phyloP scores from a whole-genome alignment of 257 asterid genomes.

The Dorcoceras hygrometricum region DNA sequence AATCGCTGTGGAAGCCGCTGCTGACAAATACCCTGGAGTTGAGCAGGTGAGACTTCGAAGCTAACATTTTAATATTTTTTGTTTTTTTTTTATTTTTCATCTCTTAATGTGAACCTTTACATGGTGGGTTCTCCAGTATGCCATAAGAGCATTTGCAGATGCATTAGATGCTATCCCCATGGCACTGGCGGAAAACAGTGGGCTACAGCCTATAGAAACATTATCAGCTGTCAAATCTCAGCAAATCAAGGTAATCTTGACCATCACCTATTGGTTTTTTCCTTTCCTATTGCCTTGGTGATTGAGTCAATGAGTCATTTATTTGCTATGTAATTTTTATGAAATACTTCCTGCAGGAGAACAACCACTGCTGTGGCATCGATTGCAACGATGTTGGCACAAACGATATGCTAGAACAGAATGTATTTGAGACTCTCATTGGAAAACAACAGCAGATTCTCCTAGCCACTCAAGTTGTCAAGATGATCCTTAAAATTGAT shows the following conservation, averaged over 20 bases:
- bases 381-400: slow-evolving; percentile 91
- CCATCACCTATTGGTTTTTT: background rate
- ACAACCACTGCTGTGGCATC: slow-evolving; percentile 61
- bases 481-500: slow-evolving; percentile 87
- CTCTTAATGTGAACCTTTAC: slow-evolving; percentile 17
- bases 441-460: slow-evolving; percentile 87
- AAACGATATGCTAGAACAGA: slow-evolving; percentile 82
- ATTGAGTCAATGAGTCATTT: background rate
- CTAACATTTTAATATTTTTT: background rate
- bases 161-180: slow-evolving; percentile 92
- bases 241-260: slow-evolving; percentile 72
- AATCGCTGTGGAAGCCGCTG: slow-evolving; percentile 95
- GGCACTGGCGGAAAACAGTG: slow-evolving; percentile 99
- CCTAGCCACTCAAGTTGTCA: slow-evolving; percentile 82
- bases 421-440: slow-evolving; percentile 77
- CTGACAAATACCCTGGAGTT: slow-evolving; percentile 94
- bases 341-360: slow-evolving; percentile 49
- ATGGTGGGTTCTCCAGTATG: slow-evolving; percentile 58
- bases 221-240: slow-evolving; percentile 84
- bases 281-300: background rate
- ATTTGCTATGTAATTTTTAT: background rate
- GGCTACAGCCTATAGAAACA: slow-evolving; percentile 91
- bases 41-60: slow-evolving; percentile 57
- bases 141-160: slow-evolving; percentile 93
- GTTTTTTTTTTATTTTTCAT: background rate